Base-by-base conservation (phyloP, 176 grass and related monocot genomes). In the Phoenix roebelenii region DNA sequence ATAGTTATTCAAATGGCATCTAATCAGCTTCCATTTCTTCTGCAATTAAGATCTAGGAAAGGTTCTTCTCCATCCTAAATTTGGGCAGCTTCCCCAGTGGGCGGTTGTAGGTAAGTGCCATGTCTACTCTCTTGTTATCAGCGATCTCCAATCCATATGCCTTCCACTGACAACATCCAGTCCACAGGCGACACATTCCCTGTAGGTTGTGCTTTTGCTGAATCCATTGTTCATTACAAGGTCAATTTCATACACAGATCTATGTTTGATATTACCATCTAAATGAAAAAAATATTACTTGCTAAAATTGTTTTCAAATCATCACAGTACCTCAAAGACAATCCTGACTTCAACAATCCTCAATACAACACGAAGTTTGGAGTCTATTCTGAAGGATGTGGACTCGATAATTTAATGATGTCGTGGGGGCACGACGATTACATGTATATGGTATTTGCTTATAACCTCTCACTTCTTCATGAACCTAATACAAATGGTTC, bases 381-480 rank as follows among this genome's bases (percentile, higher is more conserved):
- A 5, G 72, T 52, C 52, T 92, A 88, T 79, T 85, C 93, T 3
- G 70, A 97, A 74, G 87, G 84, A 10, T 88, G 87, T 53, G 87
- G 87, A 60, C 79, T 92, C 4, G 68, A 85, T 18, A 92, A 81
- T 9, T 81, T 92, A 35, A 73, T 88, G 56, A 85, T 97, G 79
- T 97, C 93, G 0, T 85, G 84, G 76, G 93, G 84, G 48, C 93
- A 97, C 16, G 87, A 97, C 25, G 81, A 88, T 22, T 91, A 97
- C 61, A 97, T 92, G 87, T 83, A 85, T 69, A 76, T 97, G 87
- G 87, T 90, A 82, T 59, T 16, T 4, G 22, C n/a, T 55, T 44
- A 44, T 14, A 44, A 14, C 35, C 35, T 14, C 35, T 14, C 35
- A 12, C 35, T 44, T 14, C 9, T 44, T 44, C 35, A 44, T 44